These are phyloP conservation scores for Irpex rosettiformis DNA, from an alignment of 1,284 basidiomycete species.

Conservation along the genomic window DNA sequence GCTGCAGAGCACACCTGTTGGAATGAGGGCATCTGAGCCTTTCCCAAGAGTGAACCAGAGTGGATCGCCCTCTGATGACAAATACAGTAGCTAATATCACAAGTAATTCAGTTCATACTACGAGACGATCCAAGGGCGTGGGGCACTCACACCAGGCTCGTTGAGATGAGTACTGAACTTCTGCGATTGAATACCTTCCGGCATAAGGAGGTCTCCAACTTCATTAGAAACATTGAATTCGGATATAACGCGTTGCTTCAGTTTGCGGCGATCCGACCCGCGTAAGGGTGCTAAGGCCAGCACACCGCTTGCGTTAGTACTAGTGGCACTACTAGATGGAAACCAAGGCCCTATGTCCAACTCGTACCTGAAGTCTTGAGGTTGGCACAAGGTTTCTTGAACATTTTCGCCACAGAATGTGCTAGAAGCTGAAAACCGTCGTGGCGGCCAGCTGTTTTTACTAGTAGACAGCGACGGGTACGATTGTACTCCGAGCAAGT, in stretches of 20 bases:
- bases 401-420: constrained; percentile 42
- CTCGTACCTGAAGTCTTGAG: constrained; percentile 60
- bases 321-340: too few species aligned
- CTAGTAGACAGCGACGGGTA: too few species aligned
- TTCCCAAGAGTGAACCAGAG: constrained; percentile 81
- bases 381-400: constrained; percentile 68
- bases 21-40: constrained; percentile 61
- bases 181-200: constrained; percentile 62
- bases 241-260: constrained; percentile 55
- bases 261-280: constrained; percentile 65
- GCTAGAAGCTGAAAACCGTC: background rate
- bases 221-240: constrained; percentile 46
- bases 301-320: too few species aligned
- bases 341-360: background rate
- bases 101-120: background rate
- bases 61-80: constrained; percentile 71
- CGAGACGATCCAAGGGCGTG: too few species aligned
- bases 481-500: background rate
- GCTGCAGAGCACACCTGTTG: constrained; percentile 49
- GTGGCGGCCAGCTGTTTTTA: background rate
- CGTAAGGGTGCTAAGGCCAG: constrained; percentile 52
- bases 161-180: constrained; percentile 64
- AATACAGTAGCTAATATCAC: constrained; percentile 49
- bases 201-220: constrained; percentile 60
- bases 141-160: constrained; percentile 57